phyloP scores from a whole-genome alignment of 2,329 filamentous ascomycete species.

The Exophiala sp. region DNA sequence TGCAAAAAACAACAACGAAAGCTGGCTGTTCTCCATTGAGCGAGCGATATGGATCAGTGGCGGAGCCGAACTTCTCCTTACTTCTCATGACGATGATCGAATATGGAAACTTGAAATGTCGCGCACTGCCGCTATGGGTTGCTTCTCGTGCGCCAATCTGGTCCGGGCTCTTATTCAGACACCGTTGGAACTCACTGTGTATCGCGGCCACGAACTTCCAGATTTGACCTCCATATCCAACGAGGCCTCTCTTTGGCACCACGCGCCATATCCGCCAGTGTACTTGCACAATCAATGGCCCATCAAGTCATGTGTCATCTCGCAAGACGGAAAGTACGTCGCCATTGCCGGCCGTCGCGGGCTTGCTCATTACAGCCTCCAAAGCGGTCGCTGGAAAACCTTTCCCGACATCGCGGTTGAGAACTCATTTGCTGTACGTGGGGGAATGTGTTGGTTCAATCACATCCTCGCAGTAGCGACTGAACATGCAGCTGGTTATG shows the following conservation, averaged over 20 bases:
- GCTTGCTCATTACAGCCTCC: conserved; percentile 90
- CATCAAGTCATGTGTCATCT: conserved; percentile 80
- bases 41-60: conserved; percentile 83
- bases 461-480: conserved; percentile 91
- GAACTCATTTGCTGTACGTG: conserved; percentile 85
- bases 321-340: conserved; percentile 87
- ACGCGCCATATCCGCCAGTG: conserved; percentile 74
- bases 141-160: conserved; percentile 86
- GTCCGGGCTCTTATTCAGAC: conserved; percentile 86
- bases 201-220: conserved; percentile 86
- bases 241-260: conserved; percentile 93
- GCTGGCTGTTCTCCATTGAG: conserved; percentile 76
- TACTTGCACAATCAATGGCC: conserved; percentile 95
- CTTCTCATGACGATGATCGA: conserved; percentile 67
- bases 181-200: conserved; percentile 82
- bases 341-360: conserved; percentile 93
- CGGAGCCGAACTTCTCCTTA: conserved; percentile 78
- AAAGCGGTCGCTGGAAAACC: conserved; percentile 92
- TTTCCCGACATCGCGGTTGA: conserved; percentile 79
- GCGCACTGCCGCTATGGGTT: conserved; percentile 86
- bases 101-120: conserved; percentile 90
- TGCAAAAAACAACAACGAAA: conserved; percentile 66
- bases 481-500: conserved; percentile 77
- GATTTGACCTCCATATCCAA: conserved; percentile 89
- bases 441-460: conserved; percentile 98